phyloP scores from a whole-genome alignment of 1,139 yeast genomes.

The Williopsis jadinii region DNA sequence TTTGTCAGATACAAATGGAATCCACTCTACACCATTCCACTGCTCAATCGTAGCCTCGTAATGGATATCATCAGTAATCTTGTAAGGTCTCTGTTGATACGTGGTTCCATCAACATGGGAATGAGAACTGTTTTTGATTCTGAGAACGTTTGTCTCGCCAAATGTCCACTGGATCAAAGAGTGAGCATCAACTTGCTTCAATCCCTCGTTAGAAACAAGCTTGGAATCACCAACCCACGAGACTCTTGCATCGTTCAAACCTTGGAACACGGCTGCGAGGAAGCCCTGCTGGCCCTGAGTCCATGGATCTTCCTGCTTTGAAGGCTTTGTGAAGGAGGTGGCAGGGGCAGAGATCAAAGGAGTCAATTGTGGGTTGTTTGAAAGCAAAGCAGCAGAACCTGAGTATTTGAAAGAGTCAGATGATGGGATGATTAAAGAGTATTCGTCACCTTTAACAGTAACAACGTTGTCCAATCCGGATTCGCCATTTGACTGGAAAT shows the following conservation, averaged over 20 bases:
- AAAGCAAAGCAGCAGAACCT: slow-evolving; percentile 49
- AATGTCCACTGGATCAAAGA: slow-evolving; percentile 71
- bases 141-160: slow-evolving; percentile 60
- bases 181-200: slow-evolving; percentile 24
- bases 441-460: slow-evolving; percentile 17
- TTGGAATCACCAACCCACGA: slow-evolving; percentile 67
- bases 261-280: slow-evolving; percentile 77
- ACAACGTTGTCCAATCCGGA: slow-evolving; percentile 10
- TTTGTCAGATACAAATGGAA: slow-evolving; percentile 51
- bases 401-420: slow-evolving; percentile 25
- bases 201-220: slow-evolving; percentile 24
- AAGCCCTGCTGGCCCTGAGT: slow-evolving; percentile 77
- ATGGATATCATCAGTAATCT: slow-evolving; percentile 61
- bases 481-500: slow-evolving; percentile 36
- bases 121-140: slow-evolving; percentile 41
- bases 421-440: slow-evolving; percentile 14
- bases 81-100: slow-evolving; percentile 46
- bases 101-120: slow-evolving; percentile 40
- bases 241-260: slow-evolving; percentile 69
- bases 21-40: slow-evolving; percentile 58
- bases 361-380: slow-evolving; percentile 54
- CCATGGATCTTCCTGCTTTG: slow-evolving; percentile 52
- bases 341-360: slow-evolving; percentile 68
- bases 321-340: slow-evolving; percentile 49
- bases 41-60: slow-evolving; percentile 46